phyloP scores from a whole-genome alignment of 2,329 filamentous ascomycete genomes.

The Clonostachys rhizophaga region DNA sequence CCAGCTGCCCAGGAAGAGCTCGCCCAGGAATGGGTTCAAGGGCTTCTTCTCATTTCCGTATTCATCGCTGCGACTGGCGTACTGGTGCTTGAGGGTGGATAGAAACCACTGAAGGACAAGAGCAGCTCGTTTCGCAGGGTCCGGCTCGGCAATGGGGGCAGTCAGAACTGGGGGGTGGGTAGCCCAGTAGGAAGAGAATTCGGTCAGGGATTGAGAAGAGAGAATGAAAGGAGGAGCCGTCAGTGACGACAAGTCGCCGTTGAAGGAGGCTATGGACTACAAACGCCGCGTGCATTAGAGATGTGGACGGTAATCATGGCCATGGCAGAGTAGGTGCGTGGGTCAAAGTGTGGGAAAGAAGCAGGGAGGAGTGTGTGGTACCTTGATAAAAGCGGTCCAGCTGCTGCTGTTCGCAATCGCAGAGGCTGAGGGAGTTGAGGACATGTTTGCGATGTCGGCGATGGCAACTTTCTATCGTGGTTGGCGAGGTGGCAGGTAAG shows the following conservation, averaged over 20 bases:
- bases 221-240: conserved; percentile 82
- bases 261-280: conserved; percentile 75
- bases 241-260: conserved; percentile 74
- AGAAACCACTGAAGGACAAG: conserved; percentile 97
- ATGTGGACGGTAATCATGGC: neutral
- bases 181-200: conserved; percentile 81
- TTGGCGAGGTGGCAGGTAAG: neutral
- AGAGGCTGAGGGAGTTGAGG: conserved; percentile 10
- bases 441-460: neutral
- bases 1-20: conserved; percentile 92
- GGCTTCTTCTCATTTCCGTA: conserved; percentile 96
- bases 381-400: conserved; percentile 44
- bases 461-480: neutral
- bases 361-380: conserved; percentile 8
- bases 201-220: conserved; percentile 71
- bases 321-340: neutral
- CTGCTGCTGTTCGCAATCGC: conserved; percentile 34
- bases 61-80: conserved; percentile 68
- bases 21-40: conserved; percentile 90
- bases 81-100: conserved; percentile 85
- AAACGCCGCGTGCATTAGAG: neutral
- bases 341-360: neutral
- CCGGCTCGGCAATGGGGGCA: conserved; percentile 73
- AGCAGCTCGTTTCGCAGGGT: conserved; percentile 76
- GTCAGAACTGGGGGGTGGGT: conserved; percentile 75